Percentiles rank a stretch among this genome's conserved stretches.
Conservation (phyloP, 169 alveolate species). For the Plasmodium cynomolgi region DNA sequence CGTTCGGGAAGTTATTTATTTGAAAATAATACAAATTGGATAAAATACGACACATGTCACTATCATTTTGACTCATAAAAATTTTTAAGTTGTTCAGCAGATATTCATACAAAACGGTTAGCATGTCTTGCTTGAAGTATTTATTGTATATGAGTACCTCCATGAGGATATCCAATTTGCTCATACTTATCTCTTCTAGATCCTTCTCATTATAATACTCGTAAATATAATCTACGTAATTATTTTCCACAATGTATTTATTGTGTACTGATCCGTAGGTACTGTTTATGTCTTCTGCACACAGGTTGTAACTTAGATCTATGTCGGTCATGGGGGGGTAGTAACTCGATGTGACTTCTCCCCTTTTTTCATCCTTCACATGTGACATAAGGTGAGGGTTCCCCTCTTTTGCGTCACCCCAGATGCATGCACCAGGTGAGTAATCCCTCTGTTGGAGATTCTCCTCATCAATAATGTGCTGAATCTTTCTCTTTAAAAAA, state of each 20-base stretch:
- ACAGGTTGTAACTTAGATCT: neutral
- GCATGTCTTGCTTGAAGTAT: constrained; percentile 46
- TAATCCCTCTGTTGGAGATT: neutral
- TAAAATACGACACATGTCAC: constrained; percentile 17
- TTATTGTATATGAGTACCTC: constrained; percentile 54
- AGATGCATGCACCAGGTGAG: neutral
- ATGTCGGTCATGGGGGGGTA: neutral
- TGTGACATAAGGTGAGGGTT: neutral
- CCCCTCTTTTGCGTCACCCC: neutral
- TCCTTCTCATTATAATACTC: constrained; percentile 68
- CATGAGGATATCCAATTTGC: constrained; percentile 33
- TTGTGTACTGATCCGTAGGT: constrained; percentile 50
- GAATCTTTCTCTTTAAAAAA: constrained; percentile 42
- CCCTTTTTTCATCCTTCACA: neutral
- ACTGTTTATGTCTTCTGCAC: neutral
- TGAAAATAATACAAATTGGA: constrained; percentile 32
- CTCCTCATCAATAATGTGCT: constrained; percentile 16
- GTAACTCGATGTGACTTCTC: neutral
- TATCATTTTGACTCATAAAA: constrained; percentile 11
- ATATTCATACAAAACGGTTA: constrained; percentile 52
- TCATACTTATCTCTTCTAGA: constrained; percentile 22
- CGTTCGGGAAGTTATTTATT: constrained; percentile 10
- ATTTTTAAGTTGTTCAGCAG: constrained; percentile 29
- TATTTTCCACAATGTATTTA: constrained; percentile 57
- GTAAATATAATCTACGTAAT: constrained; percentile 53